A percentile compares a stretch with the other conserved stretches of the same genome.
Conservation (phyloP, 257 asterid genomes). For the Anisodus tanguticus region DNA sequence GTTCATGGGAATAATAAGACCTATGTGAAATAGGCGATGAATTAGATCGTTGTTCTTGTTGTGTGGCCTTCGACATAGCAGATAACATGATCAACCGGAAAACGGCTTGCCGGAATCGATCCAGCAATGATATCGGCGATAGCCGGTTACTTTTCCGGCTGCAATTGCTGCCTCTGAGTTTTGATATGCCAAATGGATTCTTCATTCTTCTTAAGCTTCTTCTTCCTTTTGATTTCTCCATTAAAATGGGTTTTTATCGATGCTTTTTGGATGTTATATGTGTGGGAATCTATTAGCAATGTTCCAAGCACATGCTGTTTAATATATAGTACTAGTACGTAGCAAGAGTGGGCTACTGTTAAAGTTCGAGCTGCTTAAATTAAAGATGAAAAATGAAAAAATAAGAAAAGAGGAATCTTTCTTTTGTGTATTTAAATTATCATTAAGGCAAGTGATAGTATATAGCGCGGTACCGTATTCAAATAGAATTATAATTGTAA, state of each 20-base stretch:
- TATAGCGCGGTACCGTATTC: too few relatives aligned
- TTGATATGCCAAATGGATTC: constrained; percentile 46
- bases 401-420: background rate
- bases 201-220: constrained; percentile 20
- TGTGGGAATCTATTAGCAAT: background rate
- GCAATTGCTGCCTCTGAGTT: constrained; percentile 32
- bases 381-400: background rate
- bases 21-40: background rate
- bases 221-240: constrained; percentile 32
- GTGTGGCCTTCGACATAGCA: constrained; percentile 41
- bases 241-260: background rate
- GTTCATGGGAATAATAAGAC: constrained; percentile 30
- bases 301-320: constrained; percentile 28
- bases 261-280: constrained; percentile 11
- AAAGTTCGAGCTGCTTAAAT: constrained; percentile 13
- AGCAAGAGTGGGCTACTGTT: background rate
- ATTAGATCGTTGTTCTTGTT: background rate
- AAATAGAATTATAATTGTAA: too few relatives aligned
- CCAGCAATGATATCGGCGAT: constrained; percentile 45
- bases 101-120: constrained; percentile 53
- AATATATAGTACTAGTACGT: background rate
- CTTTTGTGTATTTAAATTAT: background rate
- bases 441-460: background rate
- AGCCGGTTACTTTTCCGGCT: constrained; percentile 35
- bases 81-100: constrained; percentile 49